Evolutionary conservation across 352 stramenopile species (phyloP), one percentile per base, ranked within the genome.

Genomic region (Globisporangium paddicum): DNA sequence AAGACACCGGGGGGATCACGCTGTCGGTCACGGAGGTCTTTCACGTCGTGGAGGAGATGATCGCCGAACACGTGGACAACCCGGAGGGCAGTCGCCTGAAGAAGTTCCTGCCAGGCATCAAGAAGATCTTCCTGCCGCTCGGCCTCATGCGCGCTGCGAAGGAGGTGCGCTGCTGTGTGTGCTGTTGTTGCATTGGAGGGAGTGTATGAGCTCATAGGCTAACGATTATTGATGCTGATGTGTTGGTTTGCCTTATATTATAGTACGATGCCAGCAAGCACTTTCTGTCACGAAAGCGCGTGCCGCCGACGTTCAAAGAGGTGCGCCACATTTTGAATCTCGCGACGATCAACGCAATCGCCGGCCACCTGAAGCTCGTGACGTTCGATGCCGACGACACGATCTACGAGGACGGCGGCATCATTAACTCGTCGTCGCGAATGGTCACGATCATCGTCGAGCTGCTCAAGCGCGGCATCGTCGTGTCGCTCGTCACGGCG

Each of bases 301-400:
- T 95, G 40, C 77, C 86, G 16, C 82, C 82, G 48, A 93, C 83
- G 30, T 95, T 95, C 59, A 89, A 89, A 55, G 86, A 95, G 49
- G 76, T 95, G 26, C 84, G 86, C 3, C 86, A 95, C 65, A 76
- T 95, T 10, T 67, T 95, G 28, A 95, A 95, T 64, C 60, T 95
- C 55, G 79, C 86, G 18, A 89, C 79, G 5, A 77, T 86, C 35
- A 81, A 86, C 56, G 77, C 81, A 40, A 91, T 94, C 50, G 78
- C 79, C 16, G 61, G 55, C 28, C 79, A 89, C 34, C 58, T 95
- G 42, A 90, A 92, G 63, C 79, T 95, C 51, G 79, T 95, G 23
- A 93, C 82, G 18, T 90, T 95, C 45, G 86, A 95, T 66, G 86
- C 86, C 41, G 86, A 95, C 35, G 86, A 93, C 59, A 95, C 86